phyloP scores from a whole-genome alignment of 495 filamentous ascomycete genomes.

The Staphylotrichum longicolle region DNA sequence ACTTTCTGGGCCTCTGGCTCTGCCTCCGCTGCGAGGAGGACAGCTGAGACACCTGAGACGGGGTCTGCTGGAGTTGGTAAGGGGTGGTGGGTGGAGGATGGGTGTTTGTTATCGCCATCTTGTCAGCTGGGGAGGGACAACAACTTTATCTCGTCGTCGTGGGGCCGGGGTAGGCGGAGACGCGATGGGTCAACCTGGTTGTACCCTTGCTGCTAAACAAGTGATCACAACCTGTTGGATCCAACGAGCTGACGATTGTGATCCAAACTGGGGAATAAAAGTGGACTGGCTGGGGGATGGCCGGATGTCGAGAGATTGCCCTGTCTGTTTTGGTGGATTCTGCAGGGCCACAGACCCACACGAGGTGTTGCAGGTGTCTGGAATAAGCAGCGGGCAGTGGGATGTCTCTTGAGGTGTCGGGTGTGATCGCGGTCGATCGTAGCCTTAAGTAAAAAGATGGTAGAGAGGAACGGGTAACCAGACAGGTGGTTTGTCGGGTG shows the following conservation, averaged over 20 bases:
- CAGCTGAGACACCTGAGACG: conserved; percentile 27
- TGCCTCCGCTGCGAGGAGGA: conserved; percentile 29
- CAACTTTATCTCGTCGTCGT: conserved; percentile 27
- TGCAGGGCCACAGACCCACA: conserved; percentile 12
- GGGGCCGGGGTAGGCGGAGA: conserved; percentile 18
- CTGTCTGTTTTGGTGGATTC: conserved; percentile 2
- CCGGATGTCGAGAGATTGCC: conserved; percentile 5
- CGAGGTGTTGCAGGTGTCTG: conserved; percentile 8
- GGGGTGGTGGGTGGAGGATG: conserved; percentile 26
- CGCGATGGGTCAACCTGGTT: conserved; percentile 13
- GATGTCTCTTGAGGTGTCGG: conserved; percentile 2
- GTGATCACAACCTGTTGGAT: not conserved
- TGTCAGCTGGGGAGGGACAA: conserved; percentile 26
- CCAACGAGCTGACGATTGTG: not conserved
- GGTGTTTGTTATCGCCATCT: conserved; percentile 32
- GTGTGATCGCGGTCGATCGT: not conserved
- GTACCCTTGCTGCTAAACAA: conserved; percentile 3
- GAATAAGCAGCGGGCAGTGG: conserved; percentile 4
- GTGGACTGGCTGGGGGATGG: conserved; percentile 7
- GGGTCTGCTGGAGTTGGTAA: conserved; percentile 24
- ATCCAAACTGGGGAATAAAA: conserved; percentile 1
- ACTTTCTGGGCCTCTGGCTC: conserved; percentile 39
- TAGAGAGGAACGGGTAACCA: not conserved
- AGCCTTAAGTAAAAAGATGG: not conserved
- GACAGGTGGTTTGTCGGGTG: not conserved